Evolutionary conservation across 495 filamentous ascomycete species (phyloP), one percentile per base, ranked within the genome.

Genomic region (Bacidia rubella): DNA sequence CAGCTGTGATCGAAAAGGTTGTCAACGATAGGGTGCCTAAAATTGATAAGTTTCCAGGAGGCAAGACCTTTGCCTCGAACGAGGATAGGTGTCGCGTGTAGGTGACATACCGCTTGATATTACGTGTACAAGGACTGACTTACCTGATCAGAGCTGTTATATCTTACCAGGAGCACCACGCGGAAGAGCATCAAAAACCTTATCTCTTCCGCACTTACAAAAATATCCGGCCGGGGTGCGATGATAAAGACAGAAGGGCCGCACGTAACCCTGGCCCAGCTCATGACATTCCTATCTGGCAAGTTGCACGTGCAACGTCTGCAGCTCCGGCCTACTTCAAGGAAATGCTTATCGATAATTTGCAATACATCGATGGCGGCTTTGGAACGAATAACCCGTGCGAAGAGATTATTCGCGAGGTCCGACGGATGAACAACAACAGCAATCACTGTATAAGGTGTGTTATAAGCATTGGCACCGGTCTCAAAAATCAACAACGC

Each of bases 281-380:
- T 22, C 24, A 68, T 47, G 51, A 60, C 9, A 42, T 72, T 11
- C 56, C 57, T 1, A 70, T 77, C 35, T 77, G 72, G 71, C 52
- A 74, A 54, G 69, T 75, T 1, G 74, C 72, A 0, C 63, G 74
- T 11, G 74, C 74, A 12, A 76, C 74, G 0, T 69, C 68, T 5
- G 74, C 74, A 1, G 74, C 74, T 1, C 70, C 74, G 1, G 67
- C 71, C 29, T 76, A 71, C 56, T 77, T 77, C 58, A 65, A 74
- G 27, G 45, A 64, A 0, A 59, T 65, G 11, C 52, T 54, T 21
- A 27, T 67, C 23, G 51, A 50, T 17, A 49, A 53, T 9, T 51
- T 39, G 10, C 49, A 57, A 49, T 58, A 52, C 23, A 53, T 61
- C 46, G 61, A 63, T 51, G 59, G 60, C 11, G 60, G 57, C 0